Evolutionary conservation across 2,329 filamentous ascomycete genomes (phyloP).

Genomic region (Bretziella fagacearum): DNA sequence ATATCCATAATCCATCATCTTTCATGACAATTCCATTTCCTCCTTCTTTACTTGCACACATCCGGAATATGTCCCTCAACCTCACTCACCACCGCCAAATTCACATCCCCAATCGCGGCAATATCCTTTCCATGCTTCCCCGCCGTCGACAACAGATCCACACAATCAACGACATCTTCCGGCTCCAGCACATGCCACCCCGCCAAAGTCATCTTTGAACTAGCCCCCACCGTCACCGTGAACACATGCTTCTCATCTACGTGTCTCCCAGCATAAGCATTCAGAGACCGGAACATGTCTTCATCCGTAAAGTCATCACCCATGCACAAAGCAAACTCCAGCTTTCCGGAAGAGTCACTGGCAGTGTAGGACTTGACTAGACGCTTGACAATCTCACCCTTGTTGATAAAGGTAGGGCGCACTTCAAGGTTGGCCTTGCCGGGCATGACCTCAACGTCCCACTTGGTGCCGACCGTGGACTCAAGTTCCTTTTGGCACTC

Average conservation of each 20-base stretch:
- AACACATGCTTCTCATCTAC: slow-evolving; percentile 52
- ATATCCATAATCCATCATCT: no score
- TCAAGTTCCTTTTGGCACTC: slow-evolving; percentile 74
- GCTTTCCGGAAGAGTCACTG: slow-evolving; percentile 30
- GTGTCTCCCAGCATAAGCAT: slow-evolving; percentile 37
- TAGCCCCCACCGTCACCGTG: slow-evolving; percentile 80
- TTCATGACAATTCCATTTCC: not conserved
- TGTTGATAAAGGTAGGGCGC: slow-evolving; percentile 93
- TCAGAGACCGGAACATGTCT: slow-evolving; percentile 82
- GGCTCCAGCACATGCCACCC: slow-evolving; percentile 83
- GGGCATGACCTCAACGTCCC: slow-evolving; percentile 90
- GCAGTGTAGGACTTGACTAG: slow-evolving; percentile 58
- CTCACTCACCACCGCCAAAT: slow-evolving; percentile 36
- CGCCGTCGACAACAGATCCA: slow-evolving; percentile 37
- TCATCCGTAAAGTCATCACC: slow-evolving; percentile 97
- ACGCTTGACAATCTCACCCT: slow-evolving; percentile 82
- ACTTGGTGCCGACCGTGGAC: slow-evolving; percentile 55
- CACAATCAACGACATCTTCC: slow-evolving; percentile 61
- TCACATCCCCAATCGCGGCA: slow-evolving; percentile 33
- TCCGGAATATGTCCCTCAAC: slow-evolving; percentile 36
- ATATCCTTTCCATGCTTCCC: slow-evolving; percentile 24
- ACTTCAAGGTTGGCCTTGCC: slow-evolving; percentile 96
- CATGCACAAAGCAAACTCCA: slow-evolving; percentile 78
- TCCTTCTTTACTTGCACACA: slow-evolving; percentile 4
- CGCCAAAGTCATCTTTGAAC: slow-evolving; percentile 79